These are phyloP conservation scores for Magnaporthales sp. DNA, from an alignment of 2,329 filamentous ascomycete species.

Conservation along the genomic window DNA sequence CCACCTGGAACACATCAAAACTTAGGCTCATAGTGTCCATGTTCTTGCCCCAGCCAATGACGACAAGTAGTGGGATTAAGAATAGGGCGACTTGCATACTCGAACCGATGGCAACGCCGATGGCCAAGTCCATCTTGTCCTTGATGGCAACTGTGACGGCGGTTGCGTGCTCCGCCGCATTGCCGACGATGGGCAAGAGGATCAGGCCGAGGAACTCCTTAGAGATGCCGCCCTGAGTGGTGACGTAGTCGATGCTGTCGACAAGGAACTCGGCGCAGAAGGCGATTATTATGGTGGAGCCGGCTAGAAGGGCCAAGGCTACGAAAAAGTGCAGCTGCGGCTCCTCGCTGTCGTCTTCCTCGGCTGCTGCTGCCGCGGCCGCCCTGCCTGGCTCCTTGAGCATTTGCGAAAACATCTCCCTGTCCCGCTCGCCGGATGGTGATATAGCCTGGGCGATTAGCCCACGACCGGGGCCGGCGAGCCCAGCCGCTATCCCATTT, in stretches of 20 bases:
- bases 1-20: constrained; percentile 85
- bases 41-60: constrained; percentile 66
- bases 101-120: constrained; percentile 67
- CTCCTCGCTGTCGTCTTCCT: constrained; percentile 60
- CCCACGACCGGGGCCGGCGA: constrained; percentile 11
- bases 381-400: constrained; percentile 29
- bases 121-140: constrained; percentile 79
- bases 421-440: constrained; percentile 15
- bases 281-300: constrained; percentile 72
- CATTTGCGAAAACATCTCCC: constrained; percentile 35
- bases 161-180: constrained; percentile 72
- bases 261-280: constrained; percentile 69
- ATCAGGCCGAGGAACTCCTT: constrained; percentile 71
- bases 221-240: constrained; percentile 47
- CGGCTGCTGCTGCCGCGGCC: constrained; percentile 17
- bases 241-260: constrained; percentile 59
- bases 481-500: neutral
- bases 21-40: constrained; percentile 68
- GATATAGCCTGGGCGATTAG: constrained; percentile 25
- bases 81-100: constrained; percentile 77
- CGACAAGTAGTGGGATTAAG: constrained; percentile 66
- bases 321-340: constrained; percentile 66
- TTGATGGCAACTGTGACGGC: constrained; percentile 73
- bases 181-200: constrained; percentile 69
- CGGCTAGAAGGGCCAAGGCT: constrained; percentile 60